A percentile compares a stretch with the other conserved stretches of the same genome.
phyloP scores from a whole-genome alignment of 768 basidiomycete species.

The Chalciporus pseudorubinellus region DNA sequence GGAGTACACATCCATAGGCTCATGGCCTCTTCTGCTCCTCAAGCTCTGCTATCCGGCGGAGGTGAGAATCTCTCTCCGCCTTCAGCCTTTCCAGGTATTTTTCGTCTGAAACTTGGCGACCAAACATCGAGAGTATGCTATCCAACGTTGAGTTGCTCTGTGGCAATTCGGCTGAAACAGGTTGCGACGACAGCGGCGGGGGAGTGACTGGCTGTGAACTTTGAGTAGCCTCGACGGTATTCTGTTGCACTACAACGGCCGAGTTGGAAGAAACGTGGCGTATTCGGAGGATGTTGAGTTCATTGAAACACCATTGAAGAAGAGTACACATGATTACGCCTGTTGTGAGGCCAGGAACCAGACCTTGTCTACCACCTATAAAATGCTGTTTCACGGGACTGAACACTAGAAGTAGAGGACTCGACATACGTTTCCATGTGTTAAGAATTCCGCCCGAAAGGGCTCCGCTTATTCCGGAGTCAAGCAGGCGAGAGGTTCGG shows the following conservation, averaged over 20 bases:
- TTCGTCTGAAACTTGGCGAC: constrained; percentile 60
- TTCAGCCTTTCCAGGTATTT: constrained; percentile 64
- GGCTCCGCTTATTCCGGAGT: constrained; percentile 72
- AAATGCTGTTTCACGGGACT: not conserved
- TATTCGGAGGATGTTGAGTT: constrained; percentile 58
- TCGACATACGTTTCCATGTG: constrained; percentile 52
- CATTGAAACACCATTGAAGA: constrained; percentile 71
- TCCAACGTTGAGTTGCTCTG: constrained; percentile 29
- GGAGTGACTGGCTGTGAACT: constrained; percentile 1
- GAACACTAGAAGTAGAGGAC: not conserved
- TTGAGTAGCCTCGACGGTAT: not conserved
- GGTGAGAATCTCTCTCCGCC: constrained; percentile 51
- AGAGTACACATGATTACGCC: constrained; percentile 55
- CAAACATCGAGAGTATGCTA: constrained; percentile 34
- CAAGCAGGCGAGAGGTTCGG: constrained; percentile 58
- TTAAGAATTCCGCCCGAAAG: constrained; percentile 59
- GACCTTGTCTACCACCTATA: constrained; percentile 59
- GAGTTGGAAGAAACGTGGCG: constrained; percentile 45
- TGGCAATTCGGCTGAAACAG: constrained; percentile 11
- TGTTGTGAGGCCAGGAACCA: constrained; percentile 59
- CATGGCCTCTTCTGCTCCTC: constrained; percentile 36
- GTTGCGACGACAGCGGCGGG: constrained; percentile 6
- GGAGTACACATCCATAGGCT: not conserved
- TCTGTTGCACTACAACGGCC: not conserved
- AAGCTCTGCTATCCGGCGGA: constrained; percentile 57